phyloP scores from a whole-genome alignment of 208 protist genomes.

The Leishmania gerbilli region DNA sequence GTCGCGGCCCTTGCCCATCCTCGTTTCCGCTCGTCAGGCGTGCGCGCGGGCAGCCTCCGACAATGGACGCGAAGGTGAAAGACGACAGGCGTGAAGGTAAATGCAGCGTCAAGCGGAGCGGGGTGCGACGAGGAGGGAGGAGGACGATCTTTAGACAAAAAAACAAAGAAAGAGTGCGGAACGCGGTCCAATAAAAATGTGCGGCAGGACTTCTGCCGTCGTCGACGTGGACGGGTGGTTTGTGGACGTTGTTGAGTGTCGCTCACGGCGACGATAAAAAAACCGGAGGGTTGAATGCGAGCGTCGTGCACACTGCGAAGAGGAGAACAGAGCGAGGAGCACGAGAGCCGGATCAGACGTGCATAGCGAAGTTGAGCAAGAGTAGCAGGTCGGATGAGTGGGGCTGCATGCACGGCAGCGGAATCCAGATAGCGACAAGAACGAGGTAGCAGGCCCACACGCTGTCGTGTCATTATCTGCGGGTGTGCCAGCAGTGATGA shows the following conservation, averaged over 20 bases:
- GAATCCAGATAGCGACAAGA: neutral
- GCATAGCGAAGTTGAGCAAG: neutral
- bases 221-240: neutral
- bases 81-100: neutral
- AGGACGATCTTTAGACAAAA: neutral
- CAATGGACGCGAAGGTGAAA: neutral
- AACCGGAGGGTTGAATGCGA: neutral
- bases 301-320: neutral
- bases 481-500: neutral
- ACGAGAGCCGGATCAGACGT: neutral
- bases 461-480: neutral
- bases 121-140: neutral
- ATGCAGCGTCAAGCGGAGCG: neutral
- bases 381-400: neutral
- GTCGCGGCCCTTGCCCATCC: slow-evolving; percentile 91
- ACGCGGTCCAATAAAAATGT: neutral
- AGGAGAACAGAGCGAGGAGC: neutral
- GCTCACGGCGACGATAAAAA: neutral
- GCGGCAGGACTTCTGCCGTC: neutral
- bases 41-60: no score
- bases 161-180: neutral
- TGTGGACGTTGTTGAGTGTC: neutral
- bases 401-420: neutral
- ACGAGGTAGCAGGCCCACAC: no score
- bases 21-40: neutral